Conservation (phyloP, 202 grass and related monocot genomes). For the Bolboschoenoplectus hybrid region DNA sequence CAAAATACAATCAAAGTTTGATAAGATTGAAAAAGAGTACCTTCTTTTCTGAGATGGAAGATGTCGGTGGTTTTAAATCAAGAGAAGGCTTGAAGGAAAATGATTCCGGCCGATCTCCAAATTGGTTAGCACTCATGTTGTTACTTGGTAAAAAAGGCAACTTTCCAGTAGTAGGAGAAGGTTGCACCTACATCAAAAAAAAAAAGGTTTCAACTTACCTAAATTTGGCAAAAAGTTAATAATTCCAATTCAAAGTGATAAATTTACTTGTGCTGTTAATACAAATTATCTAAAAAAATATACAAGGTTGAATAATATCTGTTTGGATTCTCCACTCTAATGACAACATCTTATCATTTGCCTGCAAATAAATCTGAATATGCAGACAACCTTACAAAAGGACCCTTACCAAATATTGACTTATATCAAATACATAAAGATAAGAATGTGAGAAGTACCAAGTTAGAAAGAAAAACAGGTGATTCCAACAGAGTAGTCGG, state of each 20-base stretch:
- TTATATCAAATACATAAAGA: slow-evolving; percentile 12
- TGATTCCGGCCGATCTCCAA: slow-evolving; percentile 53
- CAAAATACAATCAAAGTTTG: background rate
- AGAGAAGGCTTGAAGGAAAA: slow-evolving; percentile 80
- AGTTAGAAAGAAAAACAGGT: slow-evolving; percentile 88
- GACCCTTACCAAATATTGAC: background rate
- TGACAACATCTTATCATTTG: background rate
- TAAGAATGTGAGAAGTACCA: slow-evolving; percentile 52
- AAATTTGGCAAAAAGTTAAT: slow-evolving; percentile 26
- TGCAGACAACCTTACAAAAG: slow-evolving; percentile 7
- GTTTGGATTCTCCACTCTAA: background rate
- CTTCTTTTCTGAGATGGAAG: slow-evolving; percentile 59
- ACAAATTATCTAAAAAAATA: background rate
- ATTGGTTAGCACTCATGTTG: slow-evolving; percentile 39
- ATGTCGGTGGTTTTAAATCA: slow-evolving; percentile 47
- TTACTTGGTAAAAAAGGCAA: slow-evolving; percentile 57
- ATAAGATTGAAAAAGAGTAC: slow-evolving; percentile 39
- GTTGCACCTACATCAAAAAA: slow-evolving; percentile 57
- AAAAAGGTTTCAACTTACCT: slow-evolving; percentile 34
- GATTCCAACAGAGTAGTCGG: slow-evolving; percentile 84
- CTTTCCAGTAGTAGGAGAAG: slow-evolving; percentile 93
- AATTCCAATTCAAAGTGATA: slow-evolving; percentile 2
- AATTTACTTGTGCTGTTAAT: background rate
- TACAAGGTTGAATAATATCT: background rate
- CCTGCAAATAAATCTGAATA: background rate